Evolutionary conservation across 2,329 filamentous ascomycete species (phyloP), one percentile per base, ranked within the genome.

Genomic region (Magnaporthiopsis incrustans): DNA sequence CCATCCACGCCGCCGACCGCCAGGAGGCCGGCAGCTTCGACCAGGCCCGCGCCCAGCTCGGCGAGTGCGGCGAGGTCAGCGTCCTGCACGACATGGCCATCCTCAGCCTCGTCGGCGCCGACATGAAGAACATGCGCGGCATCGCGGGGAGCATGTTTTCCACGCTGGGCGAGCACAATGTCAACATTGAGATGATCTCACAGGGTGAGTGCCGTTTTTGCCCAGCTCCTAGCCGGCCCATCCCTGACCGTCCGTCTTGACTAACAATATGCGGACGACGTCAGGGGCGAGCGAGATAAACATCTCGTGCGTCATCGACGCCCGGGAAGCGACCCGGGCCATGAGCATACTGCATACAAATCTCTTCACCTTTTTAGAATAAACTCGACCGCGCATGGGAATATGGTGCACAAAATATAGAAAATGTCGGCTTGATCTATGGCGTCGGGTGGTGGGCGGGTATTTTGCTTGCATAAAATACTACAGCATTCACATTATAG

Each of bases 101-200:
- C 73, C 82, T 99, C 66, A 97, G 92, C 71, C 79, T 99, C 63
- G 94, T 99, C 0, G 95, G 95, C 61, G 91, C 91, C 66, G 92
- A 98, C 77, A 91, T 99, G 88, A 96, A 97, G 81, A 95, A 97
- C 76, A 97, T 98, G 92, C 82, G 91, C 65, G 95, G 95, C 67
- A 92, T 99, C 67, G 91, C 91, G 10, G 95, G 95, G 33, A 88
- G 85, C 70, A 98, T 99, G 90, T 98, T 99, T 77, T 91, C 90
- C 60, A 96, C 93, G 1, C 81, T 99, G 25, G 95, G 95, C 58
- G 91, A 97, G 73, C 90, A 97, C 74, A 90, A 91, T 70, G 88
- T 99, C 73, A 99, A 99, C 75, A 92, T 99, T 70, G 95, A 99
- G 79, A 99, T 99, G 95, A 99, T 99, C 69, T 97, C 92, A 30